These are phyloP conservation scores for Cytospora piceicola DNA, from an alignment of 2,329 filamentous ascomycete species.

Conservation along the genomic window DNA sequence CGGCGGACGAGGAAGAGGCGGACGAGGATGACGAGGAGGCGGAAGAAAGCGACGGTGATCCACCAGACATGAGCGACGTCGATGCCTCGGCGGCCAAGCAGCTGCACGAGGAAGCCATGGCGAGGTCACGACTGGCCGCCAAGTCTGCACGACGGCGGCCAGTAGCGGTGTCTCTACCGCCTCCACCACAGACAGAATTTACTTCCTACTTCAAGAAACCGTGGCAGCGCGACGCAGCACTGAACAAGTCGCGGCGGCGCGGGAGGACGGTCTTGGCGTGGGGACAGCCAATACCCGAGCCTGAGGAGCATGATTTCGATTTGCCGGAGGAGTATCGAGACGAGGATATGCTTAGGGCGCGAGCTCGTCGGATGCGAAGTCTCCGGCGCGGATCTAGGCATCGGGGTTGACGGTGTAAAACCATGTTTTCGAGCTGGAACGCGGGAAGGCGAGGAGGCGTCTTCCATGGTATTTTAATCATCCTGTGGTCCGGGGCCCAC, in stretches of 20 bases:
- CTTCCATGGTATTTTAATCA: conserved; percentile 9
- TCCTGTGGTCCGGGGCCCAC: conserved; percentile 2
- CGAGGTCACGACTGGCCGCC: conserved; percentile 50
- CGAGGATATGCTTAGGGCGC: conserved; percentile 58
- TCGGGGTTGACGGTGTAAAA: conserved; percentile 21
- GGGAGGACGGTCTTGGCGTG: conserved; percentile 76
- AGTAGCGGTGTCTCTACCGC: conserved; percentile 35
- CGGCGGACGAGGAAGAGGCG: conserved; percentile 34
- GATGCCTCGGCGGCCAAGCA: conserved; percentile 74
- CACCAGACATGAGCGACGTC: conserved; percentile 69
- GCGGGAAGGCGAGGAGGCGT: not conserved
- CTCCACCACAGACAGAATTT: conserved; percentile 63
- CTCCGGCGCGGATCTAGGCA: conserved; percentile 43
- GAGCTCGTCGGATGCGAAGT: conserved; percentile 65
- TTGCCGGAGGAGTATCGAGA: conserved; percentile 69
- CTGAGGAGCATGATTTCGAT: conserved; percentile 71
- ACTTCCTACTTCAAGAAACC: conserved; percentile 85
- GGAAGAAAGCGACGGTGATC: conserved; percentile 50
- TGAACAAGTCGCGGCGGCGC: conserved; percentile 72
- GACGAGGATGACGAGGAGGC: conserved; percentile 37
- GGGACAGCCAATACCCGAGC: conserved; percentile 78
- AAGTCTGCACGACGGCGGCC: conserved; percentile 41
- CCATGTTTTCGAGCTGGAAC: not conserved
- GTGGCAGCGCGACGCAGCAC: conserved; percentile 76
- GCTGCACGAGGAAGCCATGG: conserved; percentile 71